Percentiles rank a stretch among this genome's conserved stretches.
Evolutionary conservation across 331 rosid genomes (phyloP).

Genomic region (Saraca asoca): DNA sequence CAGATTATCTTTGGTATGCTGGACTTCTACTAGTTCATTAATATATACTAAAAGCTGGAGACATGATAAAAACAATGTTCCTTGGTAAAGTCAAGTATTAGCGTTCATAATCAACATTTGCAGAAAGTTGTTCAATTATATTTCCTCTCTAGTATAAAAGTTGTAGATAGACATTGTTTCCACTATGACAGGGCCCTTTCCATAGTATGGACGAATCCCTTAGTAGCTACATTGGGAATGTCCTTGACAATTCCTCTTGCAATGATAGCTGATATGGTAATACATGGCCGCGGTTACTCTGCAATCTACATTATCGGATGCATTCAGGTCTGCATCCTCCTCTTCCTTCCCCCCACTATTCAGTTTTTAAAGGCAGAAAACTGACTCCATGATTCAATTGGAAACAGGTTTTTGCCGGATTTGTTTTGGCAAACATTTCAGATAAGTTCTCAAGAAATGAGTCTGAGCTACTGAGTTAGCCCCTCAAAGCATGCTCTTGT

Average conservation of each 20-base stretch:
- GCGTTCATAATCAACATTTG: neutral
- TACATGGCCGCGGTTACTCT: constrained; percentile 68
- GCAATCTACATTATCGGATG: constrained; percentile 60
- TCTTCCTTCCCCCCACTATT: neutral
- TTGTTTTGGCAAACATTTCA: constrained; percentile 65
- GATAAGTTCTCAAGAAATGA: constrained; percentile 46
- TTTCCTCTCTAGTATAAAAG: neutral
- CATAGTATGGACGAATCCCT: constrained; percentile 78
- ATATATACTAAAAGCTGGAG: neutral
- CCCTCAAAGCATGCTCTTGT: neutral
- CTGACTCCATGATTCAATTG: constrained; percentile 5
- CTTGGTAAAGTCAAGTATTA: neutral
- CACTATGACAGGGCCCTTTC: constrained; percentile 65
- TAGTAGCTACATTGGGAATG: constrained; percentile 73
- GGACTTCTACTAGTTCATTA: constrained; percentile 7
- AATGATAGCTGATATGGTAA: constrained; percentile 73
- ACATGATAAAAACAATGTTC: neutral
- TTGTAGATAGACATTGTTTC: too few relatives aligned
- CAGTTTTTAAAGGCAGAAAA: too few relatives aligned
- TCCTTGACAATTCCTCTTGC: constrained; percentile 81
- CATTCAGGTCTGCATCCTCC: constrained; percentile 51
- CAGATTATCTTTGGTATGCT: constrained; percentile 73
- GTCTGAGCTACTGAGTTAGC: constrained; percentile 12
- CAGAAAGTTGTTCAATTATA: neutral
- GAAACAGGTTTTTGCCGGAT: constrained; percentile 75